Evolutionary conservation across 106 monocot species (phyloP).

Genomic region (Cymbidium sinense): DNA sequence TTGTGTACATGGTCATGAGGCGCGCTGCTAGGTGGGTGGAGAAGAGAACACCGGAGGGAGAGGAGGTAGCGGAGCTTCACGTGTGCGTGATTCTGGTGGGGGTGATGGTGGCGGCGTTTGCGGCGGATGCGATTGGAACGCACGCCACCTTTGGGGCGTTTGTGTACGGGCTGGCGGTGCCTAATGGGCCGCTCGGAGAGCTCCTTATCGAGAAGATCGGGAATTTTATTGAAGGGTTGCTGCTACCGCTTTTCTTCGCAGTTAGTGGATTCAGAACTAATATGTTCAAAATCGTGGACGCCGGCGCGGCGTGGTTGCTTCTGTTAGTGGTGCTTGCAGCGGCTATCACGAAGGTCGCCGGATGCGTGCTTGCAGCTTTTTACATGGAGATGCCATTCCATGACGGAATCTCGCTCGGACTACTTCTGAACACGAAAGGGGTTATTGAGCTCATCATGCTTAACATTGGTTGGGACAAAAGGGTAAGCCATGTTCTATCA

Average conservation of each 20-base stretch:
- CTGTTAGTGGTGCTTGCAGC: conserved; percentile 14
- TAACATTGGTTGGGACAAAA: conserved; percentile 40
- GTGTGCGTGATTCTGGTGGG: conserved; percentile 18
- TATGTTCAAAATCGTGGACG: neutral
- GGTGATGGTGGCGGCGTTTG: conserved; percentile 23
- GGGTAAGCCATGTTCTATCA: conserved; percentile 2
- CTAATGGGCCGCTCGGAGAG: conserved; percentile 25
- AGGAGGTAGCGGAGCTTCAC: conserved; percentile 16
- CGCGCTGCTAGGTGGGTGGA: conserved; percentile 22
- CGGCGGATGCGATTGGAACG: conserved; percentile 32
- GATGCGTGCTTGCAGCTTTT: conserved; percentile 17
- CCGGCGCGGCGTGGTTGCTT: conserved; percentile 7
- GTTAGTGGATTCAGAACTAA: conserved; percentile 31
- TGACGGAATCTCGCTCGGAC: conserved; percentile 34
- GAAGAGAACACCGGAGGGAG: conserved; percentile 28
- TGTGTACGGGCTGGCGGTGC: conserved; percentile 39
- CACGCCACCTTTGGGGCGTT: conserved; percentile 49
- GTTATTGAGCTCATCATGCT: conserved; percentile 52
- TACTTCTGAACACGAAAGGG: conserved; percentile 57
- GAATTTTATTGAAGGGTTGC: conserved; percentile 24
- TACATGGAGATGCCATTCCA: conserved; percentile 24
- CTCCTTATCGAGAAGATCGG: conserved; percentile 40
- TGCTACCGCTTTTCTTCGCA: conserved; percentile 49
- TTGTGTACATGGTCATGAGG: conserved; percentile 6
- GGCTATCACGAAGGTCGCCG: conserved; percentile 16